phyloP scores from a whole-genome alignment of 371 early-diverging fungal species.

The Batrachochytrium dendrobatidis region DNA sequence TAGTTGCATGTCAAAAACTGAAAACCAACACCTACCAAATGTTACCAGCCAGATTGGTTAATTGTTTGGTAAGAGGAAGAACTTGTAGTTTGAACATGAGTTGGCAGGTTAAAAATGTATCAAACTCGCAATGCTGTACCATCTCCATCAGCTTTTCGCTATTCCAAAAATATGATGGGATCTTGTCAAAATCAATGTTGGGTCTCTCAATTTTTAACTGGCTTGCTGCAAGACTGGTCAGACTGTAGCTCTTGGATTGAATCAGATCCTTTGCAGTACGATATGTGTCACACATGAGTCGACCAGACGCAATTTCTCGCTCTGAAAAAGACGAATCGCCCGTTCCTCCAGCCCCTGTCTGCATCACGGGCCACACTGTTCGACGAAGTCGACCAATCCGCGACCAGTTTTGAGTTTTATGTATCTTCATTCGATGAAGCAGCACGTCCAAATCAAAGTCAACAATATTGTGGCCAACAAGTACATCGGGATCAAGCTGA shows the following conservation, averaged over 20 bases:
- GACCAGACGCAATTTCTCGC: conserved; percentile 71
- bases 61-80: conserved; percentile 88
- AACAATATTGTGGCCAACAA: conserved; percentile 95
- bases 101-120: conserved; percentile 69
- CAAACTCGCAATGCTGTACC: conserved; percentile 74
- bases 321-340: conserved; percentile 70
- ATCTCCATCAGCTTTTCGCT: conserved; percentile 57
- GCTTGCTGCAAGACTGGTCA: conserved; percentile 68
- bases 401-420: conserved; percentile 70
- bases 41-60: conserved; percentile 92
- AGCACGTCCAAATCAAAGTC: conserved; percentile 90
- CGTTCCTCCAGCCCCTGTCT: conserved; percentile 73
- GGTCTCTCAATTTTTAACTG: conserved; percentile 77
- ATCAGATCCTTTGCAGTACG: conserved; percentile 74
- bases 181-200: conserved; percentile 77
- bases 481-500: conserved; percentile 81
- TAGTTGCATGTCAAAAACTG: background rate
- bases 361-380: conserved; percentile 73
- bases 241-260: conserved; percentile 75
- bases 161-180: conserved; percentile 60
- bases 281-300: conserved; percentile 93
- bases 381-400: conserved; percentile 77
- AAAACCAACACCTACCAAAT: conserved; percentile 57
- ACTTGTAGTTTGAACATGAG: conserved; percentile 85
- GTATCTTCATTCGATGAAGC: conserved; percentile 83